phyloP scores from a whole-genome alignment of 108 stramenopile species.

The Asterionellopsis glacialis region DNA sequence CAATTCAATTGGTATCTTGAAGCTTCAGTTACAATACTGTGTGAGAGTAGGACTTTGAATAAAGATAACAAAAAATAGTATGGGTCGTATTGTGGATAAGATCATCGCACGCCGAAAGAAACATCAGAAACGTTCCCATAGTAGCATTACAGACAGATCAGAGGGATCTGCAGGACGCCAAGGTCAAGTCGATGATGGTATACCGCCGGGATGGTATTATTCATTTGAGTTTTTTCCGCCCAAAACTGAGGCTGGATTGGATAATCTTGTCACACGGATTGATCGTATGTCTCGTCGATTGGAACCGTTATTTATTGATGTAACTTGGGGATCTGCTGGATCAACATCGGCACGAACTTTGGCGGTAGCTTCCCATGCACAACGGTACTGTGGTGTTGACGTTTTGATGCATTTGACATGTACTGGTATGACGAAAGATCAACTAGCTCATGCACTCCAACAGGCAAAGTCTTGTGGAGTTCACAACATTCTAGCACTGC shows the following conservation, averaged over 20 bases:
- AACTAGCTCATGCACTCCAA: constrained; percentile 37
- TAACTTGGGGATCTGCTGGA: constrained; percentile 92
- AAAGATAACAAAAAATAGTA: neutral
- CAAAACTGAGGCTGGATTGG: constrained; percentile 89
- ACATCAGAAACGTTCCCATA: neutral
- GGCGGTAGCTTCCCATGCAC: constrained; percentile 79
- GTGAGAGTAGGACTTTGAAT: no score
- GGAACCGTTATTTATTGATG: constrained; percentile 91
- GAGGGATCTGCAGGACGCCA: no score
- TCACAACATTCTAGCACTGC: constrained; percentile 87
- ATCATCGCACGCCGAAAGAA: constrained; percentile 1
- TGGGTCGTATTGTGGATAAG: constrained; percentile 3
- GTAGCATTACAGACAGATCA: neutral
- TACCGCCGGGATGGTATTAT: constrained; percentile 42
- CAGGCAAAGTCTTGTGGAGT: constrained; percentile 68
- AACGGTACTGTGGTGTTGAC: constrained; percentile 83
- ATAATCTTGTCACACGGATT: constrained; percentile 88
- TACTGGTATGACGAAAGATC: constrained; percentile 69
- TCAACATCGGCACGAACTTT: constrained; percentile 74
- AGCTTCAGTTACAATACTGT: no score
- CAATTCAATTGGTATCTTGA: no score
- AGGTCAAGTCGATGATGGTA: no score
- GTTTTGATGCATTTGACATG: constrained; percentile 92
- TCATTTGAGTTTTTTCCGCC: constrained; percentile 98
- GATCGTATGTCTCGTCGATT: constrained; percentile 89